Base-by-base conservation (phyloP, 2,329 filamentous ascomycete genomes). In the Aspergillaceae sp. region DNA sequence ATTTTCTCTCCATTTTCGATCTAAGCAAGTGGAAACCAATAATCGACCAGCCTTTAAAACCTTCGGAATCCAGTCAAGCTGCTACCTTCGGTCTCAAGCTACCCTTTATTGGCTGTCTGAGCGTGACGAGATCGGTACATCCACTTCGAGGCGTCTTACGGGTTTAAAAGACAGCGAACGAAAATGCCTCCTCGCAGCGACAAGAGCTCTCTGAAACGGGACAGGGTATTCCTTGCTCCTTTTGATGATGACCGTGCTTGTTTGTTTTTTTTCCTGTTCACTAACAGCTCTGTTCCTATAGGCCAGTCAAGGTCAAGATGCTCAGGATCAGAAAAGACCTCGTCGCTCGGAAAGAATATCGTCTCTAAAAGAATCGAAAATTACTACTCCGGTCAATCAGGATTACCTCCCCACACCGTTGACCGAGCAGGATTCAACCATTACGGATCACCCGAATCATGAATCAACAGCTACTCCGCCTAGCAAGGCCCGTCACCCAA, bases 201-300 rank as follows among this genome's bases (percentile, higher is more conserved):
- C 70, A 87, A 87, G 74, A 89, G 84, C 73, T 84, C 86, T 71
- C 80, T 92, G 72, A 94, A 94, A 75, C 83, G 88, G 63, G 79
- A 74, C 57, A 79, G 84, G 67, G 87, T 92, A 75, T 64, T 79
- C 52, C 53, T 40, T 37, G 42, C 40, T 26, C 48, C 34, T 35
- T 47, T 54, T 48, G 45, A 48, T 51, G 43, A 47, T 51, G 19
- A 19, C 19, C 19, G 19, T 19, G 19, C 19, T 19, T 19, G 19
- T 19, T 19, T 19, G 19, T 19, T 19, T 19, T 19, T 19, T 19
- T 19, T 19, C 19, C 19, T 19, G 19, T 19, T 19, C 19, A 19
- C 19, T 19, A 19, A 19, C 19, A 19, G 19, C 19, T 19, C 19
- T 19, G 19, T 19, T 19, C 19, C 19, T 19, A 19, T 19, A 90